Evolutionary conservation across 768 basidiomycete species (phyloP), one percentile per base, ranked within the genome.

Genomic region (Lactifluus pinguis): DNA sequence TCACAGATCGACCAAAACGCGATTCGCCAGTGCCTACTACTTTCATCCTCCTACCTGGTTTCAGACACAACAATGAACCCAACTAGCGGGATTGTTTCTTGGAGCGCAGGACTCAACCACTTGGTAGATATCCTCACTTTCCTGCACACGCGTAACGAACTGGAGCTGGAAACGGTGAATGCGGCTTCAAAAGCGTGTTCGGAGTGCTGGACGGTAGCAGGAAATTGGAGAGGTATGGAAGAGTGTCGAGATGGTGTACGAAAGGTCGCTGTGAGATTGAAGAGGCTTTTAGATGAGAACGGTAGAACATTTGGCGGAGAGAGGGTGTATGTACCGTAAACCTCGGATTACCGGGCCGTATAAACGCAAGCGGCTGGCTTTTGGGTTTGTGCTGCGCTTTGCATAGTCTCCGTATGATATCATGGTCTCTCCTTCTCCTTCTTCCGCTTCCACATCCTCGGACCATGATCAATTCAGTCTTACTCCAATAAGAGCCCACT

Each of bases 401-500:
- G 15, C 25, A 4, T 11, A 5, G 2, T 9, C 1, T 2, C 45
- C 45, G 21, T 34, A 47, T 47, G 21, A 47, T 25, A n/a, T 25
- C 45, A 47, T 47, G 45, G 44, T 10, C n/a, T 45, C 44, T 21
- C 30, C 15, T 42, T 29, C 49, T 36, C 49, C 17, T 13, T 3
- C 32, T 1, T 21, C 45, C 25, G 6, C 49, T 45, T 9, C 29
- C 19, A 4, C n/a, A 15, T 34, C 48, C 45, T 42, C 25, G 29
- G 39, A 57, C 19, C 47, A 64, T 10, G 59, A 64, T 21, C 15
- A 53, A 19, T 30, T 36, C 21, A n/a, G 39, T 5, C 83, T 98
- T 52, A 91, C 92, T 1, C 91, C 95, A 13, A 76, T 95, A 51
- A 87, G 95, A 47, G 93, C 95, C 4, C 97, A 99, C 71, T 99